These are phyloP conservation scores for Amphicarpaea edgeworthii DNA, from an alignment of 306 rosid genomes.

Conservation along the genomic window DNA sequence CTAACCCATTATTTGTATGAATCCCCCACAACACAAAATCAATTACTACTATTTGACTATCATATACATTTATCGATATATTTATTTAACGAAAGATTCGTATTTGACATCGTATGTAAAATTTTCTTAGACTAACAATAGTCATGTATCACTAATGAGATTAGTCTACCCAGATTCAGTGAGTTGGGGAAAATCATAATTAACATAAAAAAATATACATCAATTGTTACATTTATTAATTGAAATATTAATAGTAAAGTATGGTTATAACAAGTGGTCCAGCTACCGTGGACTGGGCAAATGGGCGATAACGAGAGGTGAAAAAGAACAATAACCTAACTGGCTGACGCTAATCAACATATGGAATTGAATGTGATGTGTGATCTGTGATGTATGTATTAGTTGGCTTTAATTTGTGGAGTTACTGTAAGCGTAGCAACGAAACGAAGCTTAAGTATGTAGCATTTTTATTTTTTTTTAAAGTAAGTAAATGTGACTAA, in stretches of 20 bases:
- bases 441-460: no score
- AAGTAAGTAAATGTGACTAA: no score
- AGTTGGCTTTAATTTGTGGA: background rate
- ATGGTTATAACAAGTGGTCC: slow-evolving; percentile 7
- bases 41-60: slow-evolving; percentile 4
- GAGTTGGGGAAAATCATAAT: no score
- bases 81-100: no score
- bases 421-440: slow-evolving; percentile 40
- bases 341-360: background rate
- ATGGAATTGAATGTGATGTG: background rate
- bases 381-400: background rate
- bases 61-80: no score
- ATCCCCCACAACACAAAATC: background rate
- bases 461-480: no score
- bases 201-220: no score
- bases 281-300: slow-evolving; percentile 9
- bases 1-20: background rate
- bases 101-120: no score
- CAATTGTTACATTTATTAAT: background rate
- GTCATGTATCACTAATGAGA: no score
- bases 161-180: no score
- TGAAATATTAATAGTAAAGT: background rate
- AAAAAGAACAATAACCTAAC: background rate
- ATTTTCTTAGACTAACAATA: no score
- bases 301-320: background rate